Evolutionary conservation across 805 yeast genomes (phyloP).

Genomic region (Teunomyces stri): DNA sequence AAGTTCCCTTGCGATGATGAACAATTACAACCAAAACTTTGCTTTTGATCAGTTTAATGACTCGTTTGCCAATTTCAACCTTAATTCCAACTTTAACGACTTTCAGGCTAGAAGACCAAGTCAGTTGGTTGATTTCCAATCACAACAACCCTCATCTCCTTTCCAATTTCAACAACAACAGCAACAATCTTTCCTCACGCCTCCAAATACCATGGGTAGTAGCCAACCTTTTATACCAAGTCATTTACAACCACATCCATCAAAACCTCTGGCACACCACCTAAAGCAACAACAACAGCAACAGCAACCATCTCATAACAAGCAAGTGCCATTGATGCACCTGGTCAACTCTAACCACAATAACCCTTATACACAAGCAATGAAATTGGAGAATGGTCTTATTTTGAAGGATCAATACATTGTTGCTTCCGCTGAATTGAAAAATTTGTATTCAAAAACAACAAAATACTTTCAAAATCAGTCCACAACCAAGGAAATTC

Average conservation of each 20-base stretch:
- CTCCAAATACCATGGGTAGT: constrained; percentile 6
- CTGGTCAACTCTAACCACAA: constrained; percentile 2
- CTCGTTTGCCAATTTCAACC: constrained; percentile 27
- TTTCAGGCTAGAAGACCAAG: constrained; percentile 44
- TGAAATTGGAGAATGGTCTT: constrained; percentile 61
- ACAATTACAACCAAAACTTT: constrained; percentile 22
- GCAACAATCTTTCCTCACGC: constrained; percentile 5
- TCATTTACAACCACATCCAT: constrained; percentile 12
- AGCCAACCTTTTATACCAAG: constrained; percentile 10
- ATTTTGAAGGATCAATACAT: constrained; percentile 54
- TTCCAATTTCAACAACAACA: constrained; percentile 9
- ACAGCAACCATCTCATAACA: constrained; percentile 8
- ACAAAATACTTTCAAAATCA: constrained; percentile 50
- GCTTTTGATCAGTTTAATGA: constrained; percentile 29
- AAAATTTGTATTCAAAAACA: constrained; percentile 47
- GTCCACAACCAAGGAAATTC: constrained; percentile 23
- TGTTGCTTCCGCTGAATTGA: constrained; percentile 57
- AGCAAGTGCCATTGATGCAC: neutral
- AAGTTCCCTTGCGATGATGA: constrained; percentile 29
- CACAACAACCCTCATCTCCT: constrained; percentile 9
- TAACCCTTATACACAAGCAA: constrained; percentile 13
- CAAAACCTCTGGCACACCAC: constrained; percentile 6
- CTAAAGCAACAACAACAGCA: constrained; percentile 1
- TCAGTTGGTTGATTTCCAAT: constrained; percentile 34
- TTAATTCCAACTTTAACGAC: constrained; percentile 34